These are phyloP conservation scores for Ocimum tenuiflorum DNA, from an alignment of 257 asterid species.

Conservation along the genomic window DNA sequence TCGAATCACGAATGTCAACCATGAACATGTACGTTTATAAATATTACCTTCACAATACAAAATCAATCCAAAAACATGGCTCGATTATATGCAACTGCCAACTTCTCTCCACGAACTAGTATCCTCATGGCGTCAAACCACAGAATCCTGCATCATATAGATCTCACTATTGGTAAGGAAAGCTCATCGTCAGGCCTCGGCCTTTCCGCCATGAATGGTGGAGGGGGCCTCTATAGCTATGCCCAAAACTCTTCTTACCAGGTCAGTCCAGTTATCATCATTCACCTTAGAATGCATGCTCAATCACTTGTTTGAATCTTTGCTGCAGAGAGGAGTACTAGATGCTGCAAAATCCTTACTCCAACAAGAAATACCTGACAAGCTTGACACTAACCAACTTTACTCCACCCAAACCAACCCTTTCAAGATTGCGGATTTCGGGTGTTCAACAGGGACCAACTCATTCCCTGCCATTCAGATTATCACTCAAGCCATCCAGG, in stretches of 20 bases:
- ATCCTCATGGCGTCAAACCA: slow-evolving; percentile 2
- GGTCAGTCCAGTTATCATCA: slow-evolving; percentile 12
- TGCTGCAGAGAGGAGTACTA: slow-evolving; percentile 28
- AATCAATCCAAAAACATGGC: slow-evolving; percentile 20
- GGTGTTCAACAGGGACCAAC: slow-evolving; percentile 49
- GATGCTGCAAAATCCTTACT: slow-evolving; percentile 26
- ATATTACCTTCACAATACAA: no score
- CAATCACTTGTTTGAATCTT: background rate
- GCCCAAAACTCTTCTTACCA: slow-evolving; percentile 43
- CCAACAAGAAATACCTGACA: slow-evolving; percentile 25
- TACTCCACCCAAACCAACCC: background rate
- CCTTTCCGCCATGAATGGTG: slow-evolving; percentile 41
- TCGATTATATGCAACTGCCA: slow-evolving; percentile 13
- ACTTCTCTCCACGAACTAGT: slow-evolving; percentile 4
- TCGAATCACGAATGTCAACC: no score
- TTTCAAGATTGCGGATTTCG: slow-evolving; percentile 41
- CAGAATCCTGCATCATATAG: slow-evolving; percentile 1
- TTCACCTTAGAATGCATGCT: background rate
- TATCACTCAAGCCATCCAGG: slow-evolving; percentile 27
- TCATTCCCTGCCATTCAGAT: slow-evolving; percentile 38
- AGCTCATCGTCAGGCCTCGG: slow-evolving; percentile 20
- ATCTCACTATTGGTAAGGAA: slow-evolving; percentile 7
- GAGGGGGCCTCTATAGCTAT: slow-evolving; percentile 32
- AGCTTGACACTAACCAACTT: slow-evolving; percentile 16
- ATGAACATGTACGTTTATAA: no score